Evolutionary conservation across 192 early-diverging fungal genomes (phyloP).

Genomic region (Coemansia reversa): DNA sequence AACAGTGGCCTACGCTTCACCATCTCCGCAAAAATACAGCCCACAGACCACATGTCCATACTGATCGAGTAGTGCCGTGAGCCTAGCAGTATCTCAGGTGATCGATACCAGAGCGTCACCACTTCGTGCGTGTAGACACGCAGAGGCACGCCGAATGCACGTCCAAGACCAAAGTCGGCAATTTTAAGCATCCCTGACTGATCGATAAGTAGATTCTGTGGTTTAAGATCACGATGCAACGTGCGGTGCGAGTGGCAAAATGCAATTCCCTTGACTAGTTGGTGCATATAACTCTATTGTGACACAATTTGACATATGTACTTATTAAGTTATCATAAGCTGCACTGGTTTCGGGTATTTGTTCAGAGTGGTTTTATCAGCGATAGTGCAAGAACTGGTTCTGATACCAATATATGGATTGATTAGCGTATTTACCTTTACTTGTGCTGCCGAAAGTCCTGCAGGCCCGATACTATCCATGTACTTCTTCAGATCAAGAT

Average conservation of each 20-base stretch:
- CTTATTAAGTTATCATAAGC: not conserved
- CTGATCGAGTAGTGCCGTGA: constrained; percentile 85
- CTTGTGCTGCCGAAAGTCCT: constrained; percentile 57
- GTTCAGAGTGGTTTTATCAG: not conserved
- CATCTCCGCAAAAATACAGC: constrained; percentile 98
- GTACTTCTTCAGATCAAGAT: constrained; percentile 86
- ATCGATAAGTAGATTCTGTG: constrained; percentile 97
- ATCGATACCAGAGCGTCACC: constrained; percentile 92
- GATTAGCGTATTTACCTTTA: constrained; percentile 52
- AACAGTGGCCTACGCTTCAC: constrained; percentile 74
- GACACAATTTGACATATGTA: not conserved
- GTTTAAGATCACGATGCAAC: constrained; percentile 95
- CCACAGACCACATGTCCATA: constrained; percentile 98
- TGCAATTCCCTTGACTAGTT: constrained; percentile 81
- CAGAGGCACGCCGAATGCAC: constrained; percentile 89
- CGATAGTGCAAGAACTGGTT: not conserved
- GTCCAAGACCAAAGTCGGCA: constrained; percentile 95
- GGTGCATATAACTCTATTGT: constrained; percentile 81
- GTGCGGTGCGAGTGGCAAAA: constrained; percentile 94
- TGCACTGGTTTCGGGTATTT: not conserved
- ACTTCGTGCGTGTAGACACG: constrained; percentile 95
- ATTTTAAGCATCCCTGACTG: constrained; percentile 82
- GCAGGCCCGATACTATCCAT: constrained; percentile 64
- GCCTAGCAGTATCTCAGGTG: constrained; percentile 95
- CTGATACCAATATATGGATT: not conserved